Percentiles rank a stretch among this genome's conserved stretches.
Evolutionary conservation across 495 filamentous ascomycete species (phyloP).

Genomic region (Glutinoglossum americanum): DNA sequence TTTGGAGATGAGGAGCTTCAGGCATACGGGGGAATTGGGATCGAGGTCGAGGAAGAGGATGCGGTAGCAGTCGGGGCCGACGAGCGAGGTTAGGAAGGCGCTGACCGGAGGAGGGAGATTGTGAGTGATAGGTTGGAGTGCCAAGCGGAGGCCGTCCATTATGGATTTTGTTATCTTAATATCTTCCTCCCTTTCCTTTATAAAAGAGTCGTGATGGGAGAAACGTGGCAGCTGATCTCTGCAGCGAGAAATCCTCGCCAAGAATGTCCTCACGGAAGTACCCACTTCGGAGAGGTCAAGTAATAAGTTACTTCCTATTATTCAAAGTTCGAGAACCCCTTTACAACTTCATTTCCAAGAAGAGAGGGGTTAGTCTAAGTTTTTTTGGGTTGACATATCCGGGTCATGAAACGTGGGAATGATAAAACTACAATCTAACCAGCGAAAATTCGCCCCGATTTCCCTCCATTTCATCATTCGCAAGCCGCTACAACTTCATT

Average conservation of each 20-base stretch:
- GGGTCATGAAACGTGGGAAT: too few species aligned
- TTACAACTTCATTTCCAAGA: too few species aligned
- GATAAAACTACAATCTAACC: too few species aligned
- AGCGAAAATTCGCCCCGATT: too few species aligned
- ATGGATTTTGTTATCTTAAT: neutral
- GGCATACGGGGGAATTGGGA: slow-evolving; percentile 44
- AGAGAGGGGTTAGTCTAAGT: too few species aligned
- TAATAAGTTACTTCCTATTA: too few species aligned
- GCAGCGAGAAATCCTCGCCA: neutral
- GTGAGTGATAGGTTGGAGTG: slow-evolving; percentile 55
- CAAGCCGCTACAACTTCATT: slow-evolving; percentile 56
- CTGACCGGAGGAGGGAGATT: slow-evolving; percentile 59
- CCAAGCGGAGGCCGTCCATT: slow-evolving; percentile 33
- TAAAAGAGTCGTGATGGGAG: neutral
- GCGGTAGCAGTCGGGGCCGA: slow-evolving; percentile 69
- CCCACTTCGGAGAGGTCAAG: neutral
- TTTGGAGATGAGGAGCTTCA: slow-evolving; percentile 77
- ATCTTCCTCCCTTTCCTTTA: neutral
- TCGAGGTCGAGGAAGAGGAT: slow-evolving; percentile 63
- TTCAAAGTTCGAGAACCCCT: too few species aligned
- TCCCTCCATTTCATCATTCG: too few species aligned
- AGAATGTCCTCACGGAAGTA: too few species aligned
- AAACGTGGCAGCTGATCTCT: neutral
- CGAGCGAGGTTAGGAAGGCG: slow-evolving; percentile 51
- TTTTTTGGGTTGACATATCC: too few species aligned